These are phyloP conservation scores for Periconia sp. DNA, from an alignment of 2,329 filamentous ascomycete species.

Conservation along the genomic window DNA sequence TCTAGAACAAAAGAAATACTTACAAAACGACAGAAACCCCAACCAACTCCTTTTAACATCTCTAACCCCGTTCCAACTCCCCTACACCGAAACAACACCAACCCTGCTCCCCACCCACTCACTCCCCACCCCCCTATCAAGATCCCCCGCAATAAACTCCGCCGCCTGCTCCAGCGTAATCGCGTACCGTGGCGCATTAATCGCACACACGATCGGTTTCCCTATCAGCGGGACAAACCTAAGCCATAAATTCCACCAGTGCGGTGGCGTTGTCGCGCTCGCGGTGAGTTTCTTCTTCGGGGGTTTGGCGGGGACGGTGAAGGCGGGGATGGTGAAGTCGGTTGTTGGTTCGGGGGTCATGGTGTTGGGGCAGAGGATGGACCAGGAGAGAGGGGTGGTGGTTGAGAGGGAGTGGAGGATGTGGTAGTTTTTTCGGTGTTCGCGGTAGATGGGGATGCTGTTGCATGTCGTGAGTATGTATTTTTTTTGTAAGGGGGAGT, in stretches of 20 bases:
- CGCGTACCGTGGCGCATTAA: conserved; percentile 35
- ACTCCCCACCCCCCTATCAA: conserved; percentile 32
- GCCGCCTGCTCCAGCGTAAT: conserved; percentile 47
- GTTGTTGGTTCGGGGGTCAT: conserved; percentile 37
- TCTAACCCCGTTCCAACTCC: too few species aligned
- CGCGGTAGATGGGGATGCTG: conserved; percentile 40
- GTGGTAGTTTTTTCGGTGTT: conserved; percentile 36
- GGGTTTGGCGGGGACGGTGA: conserved; percentile 31
- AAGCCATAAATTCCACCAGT: conserved; percentile 39
- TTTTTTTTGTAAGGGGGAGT: too few species aligned
- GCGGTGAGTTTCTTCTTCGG: conserved; percentile 26
- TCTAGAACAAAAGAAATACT: too few species aligned
- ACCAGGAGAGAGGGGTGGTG: conserved; percentile 42
- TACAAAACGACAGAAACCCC: too few species aligned
- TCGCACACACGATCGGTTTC: conserved; percentile 24
- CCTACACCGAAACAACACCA: conserved; percentile 37
- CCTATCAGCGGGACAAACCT: conserved; percentile 38
- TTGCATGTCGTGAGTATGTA: conserved; percentile 29
- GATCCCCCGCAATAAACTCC: conserved; percentile 47
- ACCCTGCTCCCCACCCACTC: conserved; percentile 40
- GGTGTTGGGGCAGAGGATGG: conserved; percentile 21
- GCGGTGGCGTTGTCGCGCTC: conserved; percentile 31
- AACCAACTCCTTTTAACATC: too few species aligned
- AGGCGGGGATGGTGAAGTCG: conserved; percentile 29
- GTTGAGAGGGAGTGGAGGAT: conserved; percentile 28